Base-by-base conservation (phyloP, 805 yeast species). In the Candida nanaspora region DNA sequence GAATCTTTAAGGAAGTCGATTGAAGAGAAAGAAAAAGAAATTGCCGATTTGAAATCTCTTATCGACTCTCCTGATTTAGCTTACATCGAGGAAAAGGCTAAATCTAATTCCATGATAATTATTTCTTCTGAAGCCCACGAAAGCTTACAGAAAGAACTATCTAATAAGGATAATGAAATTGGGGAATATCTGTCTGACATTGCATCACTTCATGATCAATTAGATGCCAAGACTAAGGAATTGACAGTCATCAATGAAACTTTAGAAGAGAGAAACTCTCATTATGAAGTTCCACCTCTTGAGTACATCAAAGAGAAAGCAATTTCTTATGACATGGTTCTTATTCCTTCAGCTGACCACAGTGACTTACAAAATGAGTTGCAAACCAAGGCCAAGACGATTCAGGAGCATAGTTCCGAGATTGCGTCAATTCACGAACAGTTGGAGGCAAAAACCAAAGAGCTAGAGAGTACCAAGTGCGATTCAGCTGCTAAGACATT, bases 281-380 rank as follows among this genome's bases (percentile, higher is more conserved):
- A 29, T 2, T 6, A 40, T 21, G 45, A 45, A 6, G 11, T 44
- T 26, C 55, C 55, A 14, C 37, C 56, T 3, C 23, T 51, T 9
- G 61, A 55, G 0, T 58, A 56, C 31, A 20, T 56, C 4, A 37
- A 39, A 27, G 37, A 35, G 8, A 50, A 47, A 36, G 54, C 59
- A 2, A 19, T 26, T n/a, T 32, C 15, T 9, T 37, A 39, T 11
- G 57, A 50, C 0, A 41, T 45, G 30, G 42, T 39, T 8, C 31
- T 36, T 43, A 41, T 41, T 26, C 34, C 41, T 4, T 28, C 35
- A 11, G 19, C 16, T n/a, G 46, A 37, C 8, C 43, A 39, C 16
- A 32, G 33, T 25, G 16, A 35, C n/a, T 29, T 44, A 5, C 32
- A 14, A 8, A 35, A 10, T 5, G n/a, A 30, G 6, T 15, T 30